Percentiles rank a stretch among this genome's conserved stretches.
Evolutionary conservation across 2,329 filamentous ascomycete species (phyloP).

Genomic region (Thermothelomyces thermophilus): DNA sequence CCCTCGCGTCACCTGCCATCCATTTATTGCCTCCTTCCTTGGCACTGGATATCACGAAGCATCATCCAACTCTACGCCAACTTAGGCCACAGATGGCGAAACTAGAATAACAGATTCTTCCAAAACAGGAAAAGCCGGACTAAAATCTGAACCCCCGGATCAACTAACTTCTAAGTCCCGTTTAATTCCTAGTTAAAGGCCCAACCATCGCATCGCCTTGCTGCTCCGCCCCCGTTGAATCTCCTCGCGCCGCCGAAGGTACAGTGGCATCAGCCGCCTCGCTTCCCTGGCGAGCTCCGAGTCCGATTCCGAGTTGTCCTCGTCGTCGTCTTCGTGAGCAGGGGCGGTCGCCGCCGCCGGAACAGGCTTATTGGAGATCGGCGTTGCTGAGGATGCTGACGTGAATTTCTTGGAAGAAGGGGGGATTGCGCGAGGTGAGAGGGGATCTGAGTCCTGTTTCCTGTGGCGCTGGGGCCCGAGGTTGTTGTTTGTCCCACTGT

Average conservation of each 20-base stretch:
- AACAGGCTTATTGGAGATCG: not conserved
- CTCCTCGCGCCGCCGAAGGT: slow-evolving; percentile 17
- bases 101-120: no score
- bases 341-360: not conserved
- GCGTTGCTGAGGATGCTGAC: not conserved
- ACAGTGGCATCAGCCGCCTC: slow-evolving; percentile 26
- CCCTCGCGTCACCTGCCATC: no score
- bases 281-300: slow-evolving; percentile 22
- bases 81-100: no score
- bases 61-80: no score
- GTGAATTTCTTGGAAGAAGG: not conserved
- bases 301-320: not conserved
- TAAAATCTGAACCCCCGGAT: no score
- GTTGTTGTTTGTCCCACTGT: not conserved
- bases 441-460: not conserved
- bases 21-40: no score
- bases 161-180: no score
- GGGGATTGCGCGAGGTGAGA: no score
- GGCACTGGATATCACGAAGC: no score
- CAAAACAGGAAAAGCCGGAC: no score
- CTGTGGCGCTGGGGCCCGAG: not conserved
- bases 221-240: slow-evolving; percentile 19
- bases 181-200: slow-evolving; percentile 15
- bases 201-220: slow-evolving; percentile 34
- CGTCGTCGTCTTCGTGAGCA: slow-evolving; percentile 14